These are phyloP conservation scores for Clitocybe nebularis DNA, from an alignment of 1,284 basidiomycete genomes.

Conservation along the genomic window DNA sequence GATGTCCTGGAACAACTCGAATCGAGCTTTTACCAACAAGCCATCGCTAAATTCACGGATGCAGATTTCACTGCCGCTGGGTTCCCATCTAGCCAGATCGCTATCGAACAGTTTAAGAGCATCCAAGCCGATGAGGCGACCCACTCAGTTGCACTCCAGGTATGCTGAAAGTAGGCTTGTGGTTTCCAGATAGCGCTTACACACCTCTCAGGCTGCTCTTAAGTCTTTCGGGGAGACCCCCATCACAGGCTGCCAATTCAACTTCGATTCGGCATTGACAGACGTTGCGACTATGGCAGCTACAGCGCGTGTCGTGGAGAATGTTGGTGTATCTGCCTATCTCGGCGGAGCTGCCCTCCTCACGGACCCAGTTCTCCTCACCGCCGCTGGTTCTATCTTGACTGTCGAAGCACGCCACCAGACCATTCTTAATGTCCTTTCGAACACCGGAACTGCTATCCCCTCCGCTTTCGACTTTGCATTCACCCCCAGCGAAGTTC, in stretches of 20 bases:
- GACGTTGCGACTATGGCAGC: constrained; percentile 71
- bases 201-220: constrained; percentile 39
- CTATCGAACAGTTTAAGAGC: constrained; percentile 56
- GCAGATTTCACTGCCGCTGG: constrained; percentile 69
- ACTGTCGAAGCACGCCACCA: constrained; percentile 83
- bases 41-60: constrained; percentile 60
- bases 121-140: constrained; percentile 65
- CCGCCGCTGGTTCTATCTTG: constrained; percentile 72
- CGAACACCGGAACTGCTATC: constrained; percentile 51
- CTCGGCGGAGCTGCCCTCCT: constrained; percentile 71
- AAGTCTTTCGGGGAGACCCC: constrained; percentile 50
- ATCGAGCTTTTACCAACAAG: constrained; percentile 65
- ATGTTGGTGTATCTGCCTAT: constrained; percentile 77
- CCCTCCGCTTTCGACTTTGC: constrained; percentile 71
- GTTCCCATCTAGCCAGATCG: constrained; percentile 52
- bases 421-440: constrained; percentile 69
- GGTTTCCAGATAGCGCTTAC: constrained; percentile 4
- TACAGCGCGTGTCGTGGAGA: constrained; percentile 77
- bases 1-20: constrained; percentile 73
- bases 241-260: constrained; percentile 61
- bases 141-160: constrained; percentile 54
- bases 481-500: constrained; percentile 64
- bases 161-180: constrained; percentile 17
- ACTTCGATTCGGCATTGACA: constrained; percentile 61
- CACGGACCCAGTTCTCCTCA: constrained; percentile 59